Percentiles rank a stretch among this genome's conserved stretches.
Conservation (phyloP, 768 basidiomycete species). For the Termitomyces sp. region DNA sequence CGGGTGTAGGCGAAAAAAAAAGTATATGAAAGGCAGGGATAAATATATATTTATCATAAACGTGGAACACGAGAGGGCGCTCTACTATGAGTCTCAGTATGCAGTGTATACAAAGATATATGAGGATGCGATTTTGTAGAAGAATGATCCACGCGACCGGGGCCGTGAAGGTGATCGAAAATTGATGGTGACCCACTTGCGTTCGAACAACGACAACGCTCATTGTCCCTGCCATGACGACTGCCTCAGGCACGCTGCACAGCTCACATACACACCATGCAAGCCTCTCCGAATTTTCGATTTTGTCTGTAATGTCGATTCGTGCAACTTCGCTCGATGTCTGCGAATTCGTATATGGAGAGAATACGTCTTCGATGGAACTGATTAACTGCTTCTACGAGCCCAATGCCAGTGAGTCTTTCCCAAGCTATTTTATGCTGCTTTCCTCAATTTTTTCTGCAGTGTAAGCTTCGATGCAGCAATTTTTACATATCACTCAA, state of each 20-base stretch:
- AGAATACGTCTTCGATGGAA: slow-evolving; percentile 43
- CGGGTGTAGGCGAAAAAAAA: background rate
- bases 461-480: slow-evolving; percentile 33
- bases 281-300: slow-evolving; percentile 13
- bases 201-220: background rate
- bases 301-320: slow-evolving; percentile 35
- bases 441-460: slow-evolving; percentile 12
- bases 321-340: slow-evolving; percentile 63
- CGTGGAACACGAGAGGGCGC: background rate
- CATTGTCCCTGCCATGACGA: background rate
- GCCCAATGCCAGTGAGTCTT: slow-evolving; percentile 53
- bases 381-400: slow-evolving; percentile 64
- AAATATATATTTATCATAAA: background rate
- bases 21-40: too few relatives aligned
- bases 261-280: slow-evolving; percentile 1
- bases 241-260: background rate
- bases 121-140: too few relatives aligned
- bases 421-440: background rate
- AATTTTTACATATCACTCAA: background rate
- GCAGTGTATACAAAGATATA: background rate
- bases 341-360: slow-evolving; percentile 65
- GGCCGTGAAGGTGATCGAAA: slow-evolving; percentile 3
- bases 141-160: too few relatives aligned
- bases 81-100: background rate
- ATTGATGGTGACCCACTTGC: background rate